A percentile compares a stretch with the other conserved stretches of the same genome.
Conservation (phyloP, 306 rosid species). For the Prunus campanulata region DNA sequence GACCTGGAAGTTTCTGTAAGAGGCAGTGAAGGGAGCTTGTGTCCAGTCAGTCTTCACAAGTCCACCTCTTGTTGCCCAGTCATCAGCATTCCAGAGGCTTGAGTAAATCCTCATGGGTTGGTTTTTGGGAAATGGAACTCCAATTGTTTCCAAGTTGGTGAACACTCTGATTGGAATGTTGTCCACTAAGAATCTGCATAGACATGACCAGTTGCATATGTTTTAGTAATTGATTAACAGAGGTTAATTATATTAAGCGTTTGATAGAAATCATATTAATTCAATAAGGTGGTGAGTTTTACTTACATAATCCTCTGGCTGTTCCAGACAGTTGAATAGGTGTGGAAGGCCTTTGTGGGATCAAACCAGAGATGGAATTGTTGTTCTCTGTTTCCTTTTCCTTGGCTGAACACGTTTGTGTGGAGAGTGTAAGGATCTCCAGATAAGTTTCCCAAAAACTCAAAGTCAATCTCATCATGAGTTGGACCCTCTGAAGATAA, state of each 20-base stretch:
- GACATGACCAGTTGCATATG: neutral
- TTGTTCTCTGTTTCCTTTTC: conserved; percentile 39
- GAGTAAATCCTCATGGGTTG: conserved; percentile 50
- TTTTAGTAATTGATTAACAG: conserved; percentile 19
- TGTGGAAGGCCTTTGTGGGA: conserved; percentile 43
- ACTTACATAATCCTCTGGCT: conserved; percentile 36
- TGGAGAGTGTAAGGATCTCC: conserved; percentile 47
- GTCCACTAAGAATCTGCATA: conserved; percentile 36
- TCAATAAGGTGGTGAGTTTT: too few species aligned
- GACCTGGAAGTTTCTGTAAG: conserved; percentile 42
- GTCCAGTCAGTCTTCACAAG: conserved; percentile 47
- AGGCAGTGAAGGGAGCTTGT: conserved; percentile 43
- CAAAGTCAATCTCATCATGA: conserved; percentile 49
- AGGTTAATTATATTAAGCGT: too few species aligned
- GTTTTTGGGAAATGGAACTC: conserved; percentile 34
- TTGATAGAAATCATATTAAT: too few species aligned
- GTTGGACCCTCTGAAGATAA: conserved; percentile 59
- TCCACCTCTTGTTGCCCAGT: conserved; percentile 54
- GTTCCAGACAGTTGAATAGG: conserved; percentile 42
- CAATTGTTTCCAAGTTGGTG: conserved; percentile 35
- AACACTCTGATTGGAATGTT: conserved; percentile 40
- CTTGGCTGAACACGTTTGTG: conserved; percentile 38
- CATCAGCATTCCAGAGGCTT: conserved; percentile 42
- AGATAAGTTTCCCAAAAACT: conserved; percentile 42
- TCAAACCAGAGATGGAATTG: conserved; percentile 51